Evolutionary conservation across 1,139 yeast genomes (phyloP), one percentile per base, ranked within the genome.

Genomic region (Blastobotrys aristatus): DNA sequence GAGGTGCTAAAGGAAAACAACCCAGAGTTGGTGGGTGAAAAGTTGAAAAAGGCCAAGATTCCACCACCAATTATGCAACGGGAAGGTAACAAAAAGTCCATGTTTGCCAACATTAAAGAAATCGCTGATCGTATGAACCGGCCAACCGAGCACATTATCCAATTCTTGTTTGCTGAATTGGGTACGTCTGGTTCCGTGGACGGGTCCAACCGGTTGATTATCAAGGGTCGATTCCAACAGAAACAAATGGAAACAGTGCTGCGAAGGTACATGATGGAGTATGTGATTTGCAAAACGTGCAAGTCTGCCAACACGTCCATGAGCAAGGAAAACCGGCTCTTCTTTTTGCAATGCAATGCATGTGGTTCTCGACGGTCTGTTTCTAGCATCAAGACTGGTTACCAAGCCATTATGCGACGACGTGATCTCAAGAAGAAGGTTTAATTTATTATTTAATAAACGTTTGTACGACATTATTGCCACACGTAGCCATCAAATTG

Each of bases 121-220:
- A 92, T 92, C 59, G 80, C 96, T 56, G 87, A 88, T 60, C 92
- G 90, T 52, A 78, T 92, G 74, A 97, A 90, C 72, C 84, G 99
- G 74, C 87, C 90, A 50, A 94, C 96, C 58, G 98, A 92, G 64
- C 98, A 94, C 72, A 83, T 92, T 58, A 92, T 90, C 68, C 97
- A 89, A 74, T 92, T 86, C 71, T 73, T 92, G 71, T 94, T 92
- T 71, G 97, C 98, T 2, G 99, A 92, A 75, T 77, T 92, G 79
- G 99, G 98, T 82, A 92, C 99, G 21, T 88, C 97, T 2, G 99
- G 99, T 66, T 90, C 97, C 51, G 92, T 92, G 53, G 99, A 92
- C 72, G 98, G 97, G 67, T 90, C 89, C 68, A 87, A 89, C 75
- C 84, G 98, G 71, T 79, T 92, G 66, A 90, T 92, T 55, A 89